Percentiles rank a stretch among this genome's conserved stretches.
phyloP scores from a whole-genome alignment of 2,329 filamentous ascomycete species.

The Colletotrichum sp. region DNA sequence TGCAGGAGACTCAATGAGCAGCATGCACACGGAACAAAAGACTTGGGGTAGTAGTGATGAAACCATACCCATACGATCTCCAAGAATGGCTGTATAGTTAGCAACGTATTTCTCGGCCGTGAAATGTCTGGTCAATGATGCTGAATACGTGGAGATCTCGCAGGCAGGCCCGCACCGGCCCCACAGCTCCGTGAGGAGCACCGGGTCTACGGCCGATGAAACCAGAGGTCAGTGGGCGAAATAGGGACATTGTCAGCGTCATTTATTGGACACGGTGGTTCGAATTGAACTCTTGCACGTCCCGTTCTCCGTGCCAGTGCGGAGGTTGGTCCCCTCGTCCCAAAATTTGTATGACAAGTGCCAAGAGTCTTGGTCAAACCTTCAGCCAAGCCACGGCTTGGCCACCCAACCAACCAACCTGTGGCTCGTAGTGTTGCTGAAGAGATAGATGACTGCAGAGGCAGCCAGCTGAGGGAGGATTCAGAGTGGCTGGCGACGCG shows the following conservation, averaged over 20 bases:
- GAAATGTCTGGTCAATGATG: too few species aligned
- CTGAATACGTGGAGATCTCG: neutral
- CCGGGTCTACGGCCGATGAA: neutral
- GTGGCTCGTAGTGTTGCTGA: neutral
- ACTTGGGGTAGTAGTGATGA: too few species aligned
- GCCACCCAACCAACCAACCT: neutral
- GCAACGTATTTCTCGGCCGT: too few species aligned
- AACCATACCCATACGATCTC: too few species aligned
- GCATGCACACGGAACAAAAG: too few species aligned
- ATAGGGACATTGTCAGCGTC: neutral
- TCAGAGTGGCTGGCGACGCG: neutral
- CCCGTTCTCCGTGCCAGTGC: neutral
- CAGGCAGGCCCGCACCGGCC: neutral
- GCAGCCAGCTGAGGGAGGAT: neutral
- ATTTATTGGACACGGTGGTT: rapidly evolving
- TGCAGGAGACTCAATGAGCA: too few species aligned
- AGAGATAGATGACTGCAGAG: neutral
- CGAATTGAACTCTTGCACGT: neutral
- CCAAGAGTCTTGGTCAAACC: neutral
- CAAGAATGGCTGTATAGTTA: too few species aligned
- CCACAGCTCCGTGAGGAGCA: neutral
- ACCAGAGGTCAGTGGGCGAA: neutral
- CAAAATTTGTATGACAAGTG: neutral
- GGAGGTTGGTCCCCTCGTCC: neutral
- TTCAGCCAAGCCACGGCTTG: neutral